A percentile compares a stretch with the other conserved stretches of the same genome.
Conservation (phyloP, 1,139 yeast species). For the Yamadazyma friedrichii region DNA sequence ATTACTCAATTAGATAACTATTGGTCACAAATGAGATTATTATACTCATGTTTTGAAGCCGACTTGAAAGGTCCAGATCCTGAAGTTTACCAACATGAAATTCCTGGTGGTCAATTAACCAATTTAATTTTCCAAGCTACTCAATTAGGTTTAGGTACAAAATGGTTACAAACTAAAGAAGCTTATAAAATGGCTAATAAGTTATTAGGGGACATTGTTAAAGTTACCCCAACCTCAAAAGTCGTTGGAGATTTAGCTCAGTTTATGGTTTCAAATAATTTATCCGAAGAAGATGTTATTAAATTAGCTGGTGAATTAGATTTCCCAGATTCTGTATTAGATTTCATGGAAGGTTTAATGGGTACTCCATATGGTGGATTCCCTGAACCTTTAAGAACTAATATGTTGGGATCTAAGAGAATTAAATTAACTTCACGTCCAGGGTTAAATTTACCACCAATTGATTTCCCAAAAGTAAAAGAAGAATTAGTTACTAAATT, state of each 20-base stretch:
- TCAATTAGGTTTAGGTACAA: conserved; percentile 94
- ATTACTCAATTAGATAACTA: conserved; percentile 86
- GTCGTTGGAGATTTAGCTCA: conserved; percentile 99
- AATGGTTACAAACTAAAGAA: conserved; percentile 93
- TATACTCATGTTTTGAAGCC: conserved; percentile 96
- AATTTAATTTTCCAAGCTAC: conserved; percentile 98
- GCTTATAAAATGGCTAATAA: conserved; percentile 89
- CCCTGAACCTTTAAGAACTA: conserved; percentile 97
- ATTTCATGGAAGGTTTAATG: conserved; percentile 98
- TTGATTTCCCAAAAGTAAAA: conserved; percentile 69
- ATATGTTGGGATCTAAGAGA: conserved; percentile 80
- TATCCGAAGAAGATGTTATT: conserved; percentile 78
- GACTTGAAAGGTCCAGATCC: conserved; percentile 99
- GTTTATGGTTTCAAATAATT: conserved; percentile 95
- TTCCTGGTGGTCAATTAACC: conserved; percentile 99
- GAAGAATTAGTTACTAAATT: conserved; percentile 70
- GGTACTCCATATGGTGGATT: conserved; percentile 99
- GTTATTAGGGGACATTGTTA: conserved; percentile 92
- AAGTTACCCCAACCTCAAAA: conserved; percentile 98
- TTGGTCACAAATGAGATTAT: conserved; percentile 98
- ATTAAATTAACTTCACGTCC: conserved; percentile 87
- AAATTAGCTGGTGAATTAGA: conserved; percentile 87
- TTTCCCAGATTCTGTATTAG: conserved; percentile 97
- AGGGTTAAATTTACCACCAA: conserved; percentile 82
- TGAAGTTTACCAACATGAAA: conserved; percentile 96